Evolutionary conservation across 2,329 filamentous ascomycete genomes (phyloP), one percentile per base, ranked within the genome.

Genomic region (Nigrograna mackinnonii): DNA sequence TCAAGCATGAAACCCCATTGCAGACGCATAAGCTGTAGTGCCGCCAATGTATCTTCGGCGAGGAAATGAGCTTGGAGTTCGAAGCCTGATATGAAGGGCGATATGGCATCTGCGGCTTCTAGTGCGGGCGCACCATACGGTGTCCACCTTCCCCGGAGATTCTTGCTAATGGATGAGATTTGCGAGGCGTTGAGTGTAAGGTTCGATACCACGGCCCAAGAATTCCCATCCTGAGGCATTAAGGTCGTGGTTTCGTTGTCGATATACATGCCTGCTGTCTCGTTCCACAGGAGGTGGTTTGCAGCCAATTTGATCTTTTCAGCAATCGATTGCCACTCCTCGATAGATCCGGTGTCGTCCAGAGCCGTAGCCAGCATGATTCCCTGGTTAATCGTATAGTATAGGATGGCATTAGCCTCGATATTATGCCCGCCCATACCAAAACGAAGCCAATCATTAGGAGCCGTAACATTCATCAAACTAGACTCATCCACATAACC

Each of bases 1-100:
- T 79, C 67, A 4, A 82, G 70, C 77, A 82, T 80, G 50, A 78
- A 82, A 0, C 73, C 77, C 77, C 78, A 81, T 55, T 76, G 70
- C 2, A 73, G 47, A 5, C 71, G 57, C 47, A 77, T 75, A 4
- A 78, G 57, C 3, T 63, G 72, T 2, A 78, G 58, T 0, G 70
- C 73, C 1, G 62, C 60, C 20, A 64, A 58, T 0, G 69, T 54
- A 22, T 75, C 67, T 5, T 57, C 58, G 0, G 73, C 74, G 6
- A 69, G 49, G 39, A 70, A 68, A 39, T 78, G 75, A 0, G 69
- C 66, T 41, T 75, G 69, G 1, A 78, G 49, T 43, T 78, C 75
- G 32, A 77, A 75, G 11, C 70, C 69, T 1, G 68, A 69, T 30
- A 75, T 73, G 54, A 78, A 77, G 3, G 75, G 75, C 0, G 72